A percentile compares a stretch with the other conserved stretches of the same genome.
These are phyloP conservation scores for Albophoma yamanashiensis DNA, from an alignment of 2,329 filamentous ascomycete species.

Conservation along the genomic window DNA sequence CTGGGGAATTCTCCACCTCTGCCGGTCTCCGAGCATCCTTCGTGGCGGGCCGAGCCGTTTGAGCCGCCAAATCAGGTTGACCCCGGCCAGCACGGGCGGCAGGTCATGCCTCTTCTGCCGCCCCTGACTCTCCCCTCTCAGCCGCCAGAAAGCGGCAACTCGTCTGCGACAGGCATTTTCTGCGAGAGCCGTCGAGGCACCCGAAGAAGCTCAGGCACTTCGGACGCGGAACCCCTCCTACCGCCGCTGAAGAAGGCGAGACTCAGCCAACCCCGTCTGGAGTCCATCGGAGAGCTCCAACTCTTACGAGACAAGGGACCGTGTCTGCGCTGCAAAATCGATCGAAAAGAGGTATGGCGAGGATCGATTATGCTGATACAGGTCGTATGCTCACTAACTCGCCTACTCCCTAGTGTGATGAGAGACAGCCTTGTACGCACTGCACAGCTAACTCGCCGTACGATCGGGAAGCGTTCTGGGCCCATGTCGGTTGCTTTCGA, in stretches of 20 bases:
- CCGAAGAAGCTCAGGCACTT: conserved; percentile 30
- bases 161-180: conserved; percentile 21
- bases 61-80: not conserved
- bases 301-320: conserved; percentile 35
- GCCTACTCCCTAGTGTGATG: conserved; percentile 37
- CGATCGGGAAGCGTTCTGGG: conserved; percentile 35
- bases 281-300: conserved; percentile 46
- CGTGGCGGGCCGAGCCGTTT: not conserved
- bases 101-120: conserved; percentile 2
- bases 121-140: conserved; percentile 6
- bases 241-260: conserved; percentile 44
- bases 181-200: conserved; percentile 23
- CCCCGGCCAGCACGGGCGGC: not conserved
- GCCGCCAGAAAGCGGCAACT: conserved; percentile 3
- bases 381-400: not conserved
- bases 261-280: conserved; percentile 39
- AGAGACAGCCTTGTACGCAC: conserved; percentile 35
- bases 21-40: not conserved
- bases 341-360: conserved; percentile 32
- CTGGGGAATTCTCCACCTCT: conserved; percentile 12
- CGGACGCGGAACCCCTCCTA: conserved; percentile 39
- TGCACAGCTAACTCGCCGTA: conserved; percentile 29
- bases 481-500: conserved; percentile 38
- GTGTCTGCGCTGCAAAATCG: conserved; percentile 40
- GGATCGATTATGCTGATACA: not conserved